phyloP scores from a whole-genome alignment of 2,329 filamentous ascomycete species.

The Cercospora beticola region DNA sequence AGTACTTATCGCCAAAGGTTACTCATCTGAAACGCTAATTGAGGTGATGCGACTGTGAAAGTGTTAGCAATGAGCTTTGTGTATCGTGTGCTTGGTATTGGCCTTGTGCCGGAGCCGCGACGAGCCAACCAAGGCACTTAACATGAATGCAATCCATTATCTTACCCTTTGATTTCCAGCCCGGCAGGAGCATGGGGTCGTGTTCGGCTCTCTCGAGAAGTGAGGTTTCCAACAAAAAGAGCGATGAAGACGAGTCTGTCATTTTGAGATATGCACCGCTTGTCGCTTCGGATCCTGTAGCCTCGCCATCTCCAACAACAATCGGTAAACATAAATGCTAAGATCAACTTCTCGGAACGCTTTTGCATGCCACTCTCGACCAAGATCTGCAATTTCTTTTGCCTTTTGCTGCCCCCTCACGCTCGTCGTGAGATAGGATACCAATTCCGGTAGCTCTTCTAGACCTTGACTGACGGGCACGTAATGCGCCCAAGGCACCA shows the following conservation, averaged over 20 bases:
- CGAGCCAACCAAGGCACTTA: neutral
- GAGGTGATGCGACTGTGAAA: neutral
- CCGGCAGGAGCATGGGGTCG: neutral
- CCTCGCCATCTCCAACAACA: constrained; percentile 20
- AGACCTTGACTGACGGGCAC: constrained; percentile 53
- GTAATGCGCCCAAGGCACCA: constrained; percentile 59
- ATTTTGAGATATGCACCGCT: neutral
- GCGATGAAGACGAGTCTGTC: neutral
- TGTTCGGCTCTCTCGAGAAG: neutral
- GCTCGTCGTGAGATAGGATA: constrained; percentile 46
- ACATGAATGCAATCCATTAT: neutral
- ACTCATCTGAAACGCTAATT: neutral
- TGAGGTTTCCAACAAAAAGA: neutral
- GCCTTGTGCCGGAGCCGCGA: neutral
- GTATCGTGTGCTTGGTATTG: neutral
- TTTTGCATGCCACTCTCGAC: constrained; percentile 18
- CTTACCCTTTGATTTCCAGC: neutral
- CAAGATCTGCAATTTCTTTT: constrained; percentile 18
- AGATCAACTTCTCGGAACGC: constrained; percentile 14
- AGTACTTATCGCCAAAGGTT: neutral
- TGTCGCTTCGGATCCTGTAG: constrained; percentile 8
- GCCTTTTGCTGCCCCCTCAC: constrained; percentile 20
- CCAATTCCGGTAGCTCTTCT: constrained; percentile 54
- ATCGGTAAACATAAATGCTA: constrained; percentile 18
- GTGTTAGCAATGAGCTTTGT: neutral